These are phyloP conservation scores for Apiotrichum brassicae DNA, from an alignment of 1,284 basidiomycete genomes.

Conservation along the genomic window DNA sequence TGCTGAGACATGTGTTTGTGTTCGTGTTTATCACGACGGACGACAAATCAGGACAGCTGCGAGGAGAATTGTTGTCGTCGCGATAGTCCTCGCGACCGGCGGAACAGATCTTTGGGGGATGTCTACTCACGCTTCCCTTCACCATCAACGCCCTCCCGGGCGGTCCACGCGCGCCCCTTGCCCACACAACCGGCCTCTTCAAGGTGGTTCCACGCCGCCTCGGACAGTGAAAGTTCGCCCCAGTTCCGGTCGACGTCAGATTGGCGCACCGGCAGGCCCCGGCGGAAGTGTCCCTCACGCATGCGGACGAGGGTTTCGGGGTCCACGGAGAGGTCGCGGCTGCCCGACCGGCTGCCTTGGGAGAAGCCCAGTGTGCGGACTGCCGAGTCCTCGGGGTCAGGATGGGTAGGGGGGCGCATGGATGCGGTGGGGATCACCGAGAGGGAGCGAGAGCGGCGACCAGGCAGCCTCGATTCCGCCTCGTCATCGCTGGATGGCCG, in stretches of 20 bases:
- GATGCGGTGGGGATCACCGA: conserved; percentile 13
- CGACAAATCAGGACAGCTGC: too few species aligned
- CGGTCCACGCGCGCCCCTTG: conserved; percentile 19
- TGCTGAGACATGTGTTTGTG: too few species aligned
- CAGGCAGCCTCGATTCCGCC: too few species aligned
- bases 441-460: conserved; percentile 12
- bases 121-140: conserved; percentile 22
- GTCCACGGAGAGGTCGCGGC: conserved; percentile 4
- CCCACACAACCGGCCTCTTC: conserved; percentile 23
- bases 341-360: conserved; percentile 3
- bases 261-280: conserved; percentile 1
- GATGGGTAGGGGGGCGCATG: conserved; percentile 11
- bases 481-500: too few species aligned
- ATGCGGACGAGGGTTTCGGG: conserved; percentile 17
- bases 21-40: too few species aligned
- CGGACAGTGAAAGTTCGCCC: conserved; percentile 15
- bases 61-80: too few species aligned
- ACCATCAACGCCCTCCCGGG: conserved; percentile 17
- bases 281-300: conserved; percentile 17
- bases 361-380: conserved; percentile 11
- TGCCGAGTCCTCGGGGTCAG: conserved; percentile 12
- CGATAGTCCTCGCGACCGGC: too few species aligned
- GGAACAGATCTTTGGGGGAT: too few species aligned
- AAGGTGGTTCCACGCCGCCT: conserved; percentile 24
- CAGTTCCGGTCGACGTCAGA: conserved; percentile 11